Percentiles rank a stretch among this genome's conserved stretches.
phyloP scores from a whole-genome alignment of 164 flowering plant species.

The Echeveria elegans region DNA sequence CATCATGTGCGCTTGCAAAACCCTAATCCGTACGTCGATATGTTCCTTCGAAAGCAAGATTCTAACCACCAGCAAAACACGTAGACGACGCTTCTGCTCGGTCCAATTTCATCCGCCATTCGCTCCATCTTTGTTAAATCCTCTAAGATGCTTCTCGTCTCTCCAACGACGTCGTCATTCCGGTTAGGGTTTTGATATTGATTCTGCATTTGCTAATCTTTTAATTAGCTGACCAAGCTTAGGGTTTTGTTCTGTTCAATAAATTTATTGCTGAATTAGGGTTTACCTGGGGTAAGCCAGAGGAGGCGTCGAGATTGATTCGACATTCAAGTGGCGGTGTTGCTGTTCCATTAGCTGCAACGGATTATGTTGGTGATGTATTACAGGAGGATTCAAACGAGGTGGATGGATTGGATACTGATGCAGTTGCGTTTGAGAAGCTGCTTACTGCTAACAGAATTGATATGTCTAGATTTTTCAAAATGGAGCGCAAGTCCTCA shows the following conservation, averaged over 20 bases:
- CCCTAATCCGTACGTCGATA: constrained; percentile 30
- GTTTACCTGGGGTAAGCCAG: background rate
- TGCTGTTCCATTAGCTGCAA: constrained; percentile 7
- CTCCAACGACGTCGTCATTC: too few relatives aligned
- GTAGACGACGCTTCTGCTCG: background rate
- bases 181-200: background rate
- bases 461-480: constrained; percentile 46
- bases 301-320: background rate
- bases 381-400: constrained; percentile 3
- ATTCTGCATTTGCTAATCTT: background rate
- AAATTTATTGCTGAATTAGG: background rate
- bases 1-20: constrained; percentile 34
- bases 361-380: constrained; percentile 1
- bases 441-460: constrained; percentile 29
- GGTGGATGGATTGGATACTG: constrained; percentile 13
- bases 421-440: too few relatives aligned
- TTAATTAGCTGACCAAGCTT: background rate
- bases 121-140: background rate
- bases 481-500: constrained; percentile 51
- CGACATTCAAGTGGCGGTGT: background rate
- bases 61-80: background rate
- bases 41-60: constrained; percentile 12
- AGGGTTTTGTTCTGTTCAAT: background rate
- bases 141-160: background rate
- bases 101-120: constrained; percentile 4